Evolutionary conservation across 73 alveolate genomes (phyloP).

Genomic region (Stentor roeselii): DNA sequence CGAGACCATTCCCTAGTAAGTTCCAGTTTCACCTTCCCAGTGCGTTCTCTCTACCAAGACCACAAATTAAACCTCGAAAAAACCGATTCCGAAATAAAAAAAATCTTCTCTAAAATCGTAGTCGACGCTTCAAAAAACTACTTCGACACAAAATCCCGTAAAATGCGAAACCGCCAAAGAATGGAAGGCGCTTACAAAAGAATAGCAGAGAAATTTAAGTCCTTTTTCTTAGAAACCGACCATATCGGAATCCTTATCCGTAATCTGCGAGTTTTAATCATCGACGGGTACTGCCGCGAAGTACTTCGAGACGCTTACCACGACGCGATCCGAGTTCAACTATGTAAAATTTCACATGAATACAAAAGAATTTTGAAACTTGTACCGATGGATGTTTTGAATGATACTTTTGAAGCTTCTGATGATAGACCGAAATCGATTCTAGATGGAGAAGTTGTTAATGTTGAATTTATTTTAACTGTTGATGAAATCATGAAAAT

Average conservation of each 20-base stretch:
- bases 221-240: neutral
- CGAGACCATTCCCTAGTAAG: neutral
- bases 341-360: slow-evolving; percentile 14
- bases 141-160: slow-evolving; percentile 10
- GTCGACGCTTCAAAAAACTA: neutral
- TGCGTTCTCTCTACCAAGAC: neutral
- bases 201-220: slow-evolving; percentile 1
- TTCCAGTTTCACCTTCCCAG: neutral
- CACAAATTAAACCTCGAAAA: neutral
- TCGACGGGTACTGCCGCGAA: slow-evolving; percentile 58
- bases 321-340: slow-evolving; percentile 52
- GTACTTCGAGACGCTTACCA: slow-evolving; percentile 59
- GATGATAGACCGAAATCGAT: neutral
- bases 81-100: slow-evolving; percentile 5
- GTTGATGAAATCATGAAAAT: neutral
- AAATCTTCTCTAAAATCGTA: neutral
- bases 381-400: neutral
- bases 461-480: neutral
- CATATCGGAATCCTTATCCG: neutral
- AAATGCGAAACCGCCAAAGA: neutral
- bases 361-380: neutral
- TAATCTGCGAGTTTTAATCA: slow-evolving; percentile 36
- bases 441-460: neutral
- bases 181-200: slow-evolving; percentile 6
- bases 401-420: neutral